Percentiles rank a stretch among this genome's conserved stretches.
Evolutionary conservation across 345 rosid species (phyloP).

Genomic region (Populus simonii): DNA sequence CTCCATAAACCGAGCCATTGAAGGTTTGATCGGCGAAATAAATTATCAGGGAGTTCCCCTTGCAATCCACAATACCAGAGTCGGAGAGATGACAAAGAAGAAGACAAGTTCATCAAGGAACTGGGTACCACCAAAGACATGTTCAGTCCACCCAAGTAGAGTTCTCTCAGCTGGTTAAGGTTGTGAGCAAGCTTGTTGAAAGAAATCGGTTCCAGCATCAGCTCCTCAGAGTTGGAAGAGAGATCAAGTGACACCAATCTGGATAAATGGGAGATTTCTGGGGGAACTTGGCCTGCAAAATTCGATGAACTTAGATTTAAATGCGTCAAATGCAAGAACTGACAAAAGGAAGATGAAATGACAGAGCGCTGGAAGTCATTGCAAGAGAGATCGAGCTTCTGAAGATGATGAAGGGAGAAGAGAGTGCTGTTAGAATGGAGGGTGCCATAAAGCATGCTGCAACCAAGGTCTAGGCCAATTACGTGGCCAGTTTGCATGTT

Average conservation of each 20-base stretch:
- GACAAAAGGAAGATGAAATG: constrained; percentile 4
- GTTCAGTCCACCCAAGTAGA: background rate
- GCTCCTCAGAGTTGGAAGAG: background rate
- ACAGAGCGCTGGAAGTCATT: constrained; percentile 16
- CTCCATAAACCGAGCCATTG: background rate
- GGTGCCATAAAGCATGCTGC: background rate
- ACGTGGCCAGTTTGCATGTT: constrained; percentile 8
- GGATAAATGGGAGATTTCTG: background rate
- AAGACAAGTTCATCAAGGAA: constrained; percentile 9
- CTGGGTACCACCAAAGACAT: constrained; percentile 8
- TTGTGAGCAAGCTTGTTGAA: background rate
- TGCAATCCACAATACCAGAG: background rate
- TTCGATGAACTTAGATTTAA: background rate
- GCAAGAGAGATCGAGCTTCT: constrained; percentile 22
- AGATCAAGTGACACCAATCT: constrained; percentile 3
- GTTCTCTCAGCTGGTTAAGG: background rate
- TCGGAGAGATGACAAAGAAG: constrained; percentile 3
- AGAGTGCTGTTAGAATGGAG: constrained; percentile 17
- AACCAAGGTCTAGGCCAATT: background rate
- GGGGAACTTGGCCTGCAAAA: constrained; percentile 2
- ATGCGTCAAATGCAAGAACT: constrained; percentile 8
- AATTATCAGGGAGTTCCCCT: constrained; percentile 11
- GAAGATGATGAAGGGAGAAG: constrained; percentile 24
- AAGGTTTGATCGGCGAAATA: constrained; percentile 2
- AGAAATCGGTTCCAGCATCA: background rate